Evolutionary conservation across 108 stramenopile species (phyloP).

Genomic region (Phaeodactylum tricornutum): DNA sequence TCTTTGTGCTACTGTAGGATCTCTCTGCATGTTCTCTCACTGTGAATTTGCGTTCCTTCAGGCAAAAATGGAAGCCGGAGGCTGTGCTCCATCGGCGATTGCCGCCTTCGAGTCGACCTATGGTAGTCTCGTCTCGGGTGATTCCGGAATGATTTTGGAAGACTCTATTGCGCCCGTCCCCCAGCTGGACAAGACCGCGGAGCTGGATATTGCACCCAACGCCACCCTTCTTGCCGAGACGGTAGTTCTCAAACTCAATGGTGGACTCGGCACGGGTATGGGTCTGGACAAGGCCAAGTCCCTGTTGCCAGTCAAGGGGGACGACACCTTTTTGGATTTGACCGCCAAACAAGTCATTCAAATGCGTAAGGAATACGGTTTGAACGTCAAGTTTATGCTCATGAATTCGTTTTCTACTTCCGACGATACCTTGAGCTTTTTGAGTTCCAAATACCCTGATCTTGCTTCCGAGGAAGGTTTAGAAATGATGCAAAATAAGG

Average conservation of each 20-base stretch:
- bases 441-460: constrained; percentile 74
- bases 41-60: constrained; percentile 18
- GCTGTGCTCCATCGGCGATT: constrained; percentile 81
- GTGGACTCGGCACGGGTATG: constrained; percentile 99
- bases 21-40: too few relatives aligned
- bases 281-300: constrained; percentile 99
- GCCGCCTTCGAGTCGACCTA: constrained; percentile 88
- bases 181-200: constrained; percentile 76
- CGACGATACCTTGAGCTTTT: constrained; percentile 90
- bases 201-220: constrained; percentile 36
- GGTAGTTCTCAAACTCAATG: constrained; percentile 98
- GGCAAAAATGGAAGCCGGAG: constrained; percentile 89
- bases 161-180: constrained; percentile 85
- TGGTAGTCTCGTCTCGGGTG: constrained; percentile 81
- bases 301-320: constrained; percentile 92
- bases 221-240: constrained; percentile 78
- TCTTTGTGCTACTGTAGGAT: too few relatives aligned
- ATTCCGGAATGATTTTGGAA: constrained; percentile 96
- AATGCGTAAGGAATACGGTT: constrained; percentile 86
- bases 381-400: constrained; percentile 96
- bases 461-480: constrained; percentile 88
- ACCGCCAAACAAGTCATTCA: constrained; percentile 97
- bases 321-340: constrained; percentile 97
- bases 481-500: constrained; percentile 99
- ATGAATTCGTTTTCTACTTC: constrained; percentile 99